phyloP scores from a whole-genome alignment of 73 alveolate genomes.

The Tetrahymena borealis region DNA sequence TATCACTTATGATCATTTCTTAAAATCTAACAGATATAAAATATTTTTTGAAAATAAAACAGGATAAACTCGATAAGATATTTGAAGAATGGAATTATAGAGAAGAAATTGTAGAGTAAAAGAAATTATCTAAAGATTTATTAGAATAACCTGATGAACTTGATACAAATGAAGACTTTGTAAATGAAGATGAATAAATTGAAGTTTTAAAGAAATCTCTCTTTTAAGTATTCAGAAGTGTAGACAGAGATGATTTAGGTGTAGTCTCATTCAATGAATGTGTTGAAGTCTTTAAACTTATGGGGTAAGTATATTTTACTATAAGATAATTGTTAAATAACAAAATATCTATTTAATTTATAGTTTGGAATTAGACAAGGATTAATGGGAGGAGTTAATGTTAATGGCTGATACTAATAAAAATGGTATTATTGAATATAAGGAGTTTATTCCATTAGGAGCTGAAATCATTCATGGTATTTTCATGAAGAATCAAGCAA shows the following conservation, averaged over 20 bases:
- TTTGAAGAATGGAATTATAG: neutral
- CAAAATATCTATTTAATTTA: neutral
- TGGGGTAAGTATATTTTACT: conserved; percentile 28
- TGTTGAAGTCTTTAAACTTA: conserved; percentile 4
- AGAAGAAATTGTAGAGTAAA: neutral
- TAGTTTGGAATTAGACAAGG: conserved; percentile 14
- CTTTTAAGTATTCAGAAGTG: conserved; percentile 26
- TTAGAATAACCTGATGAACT: neutral
- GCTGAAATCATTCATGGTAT: conserved; percentile 25
- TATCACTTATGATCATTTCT: too few species aligned
- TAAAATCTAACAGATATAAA: too few species aligned
- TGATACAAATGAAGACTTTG: neutral
- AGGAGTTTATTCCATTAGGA: conserved; percentile 20
- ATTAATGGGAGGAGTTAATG: conserved; percentile 21
- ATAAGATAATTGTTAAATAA: neutral
- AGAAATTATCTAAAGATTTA: neutral
- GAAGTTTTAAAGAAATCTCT: conserved; percentile 21
- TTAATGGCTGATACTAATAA: conserved; percentile 5
- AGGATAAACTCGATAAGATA: neutral
- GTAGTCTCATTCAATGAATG: conserved; percentile 34
- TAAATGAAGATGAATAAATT: conserved; percentile 1
- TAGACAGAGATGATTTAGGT: conserved; percentile 43
- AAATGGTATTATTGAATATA: conserved; percentile 30
- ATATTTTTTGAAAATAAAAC: too few species aligned
- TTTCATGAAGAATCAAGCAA: conserved; percentile 21